These are phyloP conservation scores for Cytospora schulzeri DNA, from an alignment of 2,329 filamentous ascomycete genomes.

Conservation along the genomic window DNA sequence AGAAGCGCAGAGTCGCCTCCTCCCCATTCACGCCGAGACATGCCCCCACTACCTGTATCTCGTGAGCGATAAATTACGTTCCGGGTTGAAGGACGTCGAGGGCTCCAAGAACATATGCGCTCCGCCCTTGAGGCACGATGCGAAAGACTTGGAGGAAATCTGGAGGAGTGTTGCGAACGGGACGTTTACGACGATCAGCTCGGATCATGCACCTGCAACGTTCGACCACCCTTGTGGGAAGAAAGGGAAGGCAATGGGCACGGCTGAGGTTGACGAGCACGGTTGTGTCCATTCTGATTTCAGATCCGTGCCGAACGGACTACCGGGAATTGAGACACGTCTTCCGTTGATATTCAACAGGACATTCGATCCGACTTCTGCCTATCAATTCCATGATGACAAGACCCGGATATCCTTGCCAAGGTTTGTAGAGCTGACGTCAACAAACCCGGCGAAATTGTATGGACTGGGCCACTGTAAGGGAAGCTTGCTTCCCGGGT, in stretches of 20 bases:
- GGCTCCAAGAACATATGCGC: constrained; percentile 58
- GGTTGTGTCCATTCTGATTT: constrained; percentile 39
- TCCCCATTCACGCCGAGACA: constrained; percentile 59
- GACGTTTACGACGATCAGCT: constrained; percentile 57
- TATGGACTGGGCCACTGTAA: constrained; percentile 57
- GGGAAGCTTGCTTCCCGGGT: constrained; percentile 52
- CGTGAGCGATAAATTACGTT: constrained; percentile 44
- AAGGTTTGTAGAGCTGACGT: constrained; percentile 57
- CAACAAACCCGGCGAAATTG: constrained; percentile 58
- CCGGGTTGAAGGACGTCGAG: constrained; percentile 41
- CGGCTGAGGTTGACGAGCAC: constrained; percentile 32
- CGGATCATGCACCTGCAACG: constrained; percentile 49
- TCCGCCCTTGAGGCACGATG: constrained; percentile 49
- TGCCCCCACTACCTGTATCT: constrained; percentile 62
- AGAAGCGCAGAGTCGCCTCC: constrained; percentile 49
- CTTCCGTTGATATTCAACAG: constrained; percentile 47
- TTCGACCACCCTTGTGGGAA: constrained; percentile 47
- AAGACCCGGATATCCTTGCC: constrained; percentile 43
- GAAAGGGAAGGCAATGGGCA: constrained; percentile 32
- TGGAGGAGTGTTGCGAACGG: constrained; percentile 55
- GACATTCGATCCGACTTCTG: constrained; percentile 21
- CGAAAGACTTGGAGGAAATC: constrained; percentile 52
- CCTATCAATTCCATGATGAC: constrained; percentile 32
- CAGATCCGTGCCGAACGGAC: constrained; percentile 60
- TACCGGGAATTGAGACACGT: constrained; percentile 60